These are phyloP conservation scores for Cryptosporidium bovis DNA, from an alignment of 169 alveolate species.

Conservation along the genomic window DNA sequence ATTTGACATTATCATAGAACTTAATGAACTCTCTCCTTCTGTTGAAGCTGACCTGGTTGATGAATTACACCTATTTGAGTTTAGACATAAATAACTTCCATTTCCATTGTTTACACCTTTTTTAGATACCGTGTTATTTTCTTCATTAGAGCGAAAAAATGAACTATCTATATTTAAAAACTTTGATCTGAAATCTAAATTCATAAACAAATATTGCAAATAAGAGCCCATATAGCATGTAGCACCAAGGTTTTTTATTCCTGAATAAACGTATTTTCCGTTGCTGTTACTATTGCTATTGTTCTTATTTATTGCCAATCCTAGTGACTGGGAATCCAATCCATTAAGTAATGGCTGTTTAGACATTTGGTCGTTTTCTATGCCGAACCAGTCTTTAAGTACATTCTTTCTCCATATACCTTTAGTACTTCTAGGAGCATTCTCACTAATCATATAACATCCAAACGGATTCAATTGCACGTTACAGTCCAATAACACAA, in stretches of 20 bases:
- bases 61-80: not conserved
- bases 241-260: conserved; percentile 65
- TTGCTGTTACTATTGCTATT: not conserved
- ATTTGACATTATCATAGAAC: conserved; percentile 43
- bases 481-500: conserved; percentile 47
- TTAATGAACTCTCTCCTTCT: conserved; percentile 46
- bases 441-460: conserved; percentile 37
- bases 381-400: conserved; percentile 54
- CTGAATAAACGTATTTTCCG: conserved; percentile 49
- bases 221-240: conserved; percentile 74
- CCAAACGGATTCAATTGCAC: conserved; percentile 64
- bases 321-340: conserved; percentile 7
- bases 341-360: not conserved
- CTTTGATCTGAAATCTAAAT: conserved; percentile 67
- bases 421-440: conserved; percentile 62
- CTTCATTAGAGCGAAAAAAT: not conserved
- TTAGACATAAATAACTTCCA: too few species aligned
- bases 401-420: conserved; percentile 62
- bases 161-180: conserved; percentile 18
- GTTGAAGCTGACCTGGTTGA: not conserved
- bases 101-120: too few species aligned
- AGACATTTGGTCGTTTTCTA: conserved; percentile 1
- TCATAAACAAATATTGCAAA: conserved; percentile 72
- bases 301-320: not conserved
- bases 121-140: not conserved